Conservation (phyloP, 371 early-diverging fungal genomes). For the Blakeslea trispora region DNA sequence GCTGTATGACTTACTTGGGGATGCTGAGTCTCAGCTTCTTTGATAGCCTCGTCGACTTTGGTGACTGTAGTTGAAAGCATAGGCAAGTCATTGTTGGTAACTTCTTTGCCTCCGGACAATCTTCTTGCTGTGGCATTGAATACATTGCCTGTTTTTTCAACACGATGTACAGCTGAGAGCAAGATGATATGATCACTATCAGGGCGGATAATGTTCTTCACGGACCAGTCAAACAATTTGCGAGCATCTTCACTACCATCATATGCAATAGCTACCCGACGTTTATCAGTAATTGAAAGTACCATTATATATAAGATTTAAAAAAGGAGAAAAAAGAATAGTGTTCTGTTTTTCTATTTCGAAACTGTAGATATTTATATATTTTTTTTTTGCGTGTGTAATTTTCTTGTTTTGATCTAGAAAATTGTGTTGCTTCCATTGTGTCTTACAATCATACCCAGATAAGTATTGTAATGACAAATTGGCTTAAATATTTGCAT, state of each 20-base stretch:
- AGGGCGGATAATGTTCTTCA: constrained; percentile 46
- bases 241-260: constrained; percentile 53
- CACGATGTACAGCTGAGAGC: constrained; percentile 39
- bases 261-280: constrained; percentile 53
- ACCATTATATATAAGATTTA: constrained; percentile 22
- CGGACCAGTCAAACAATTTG: constrained; percentile 50
- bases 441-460: too few species aligned
- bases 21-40: constrained; percentile 22
- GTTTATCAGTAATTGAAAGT: constrained; percentile 48
- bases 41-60: constrained; percentile 33
- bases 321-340: neutral
- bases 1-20: constrained; percentile 32
- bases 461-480: too few species aligned
- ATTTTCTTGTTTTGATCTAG: too few species aligned
- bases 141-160: constrained; percentile 9
- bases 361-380: too few species aligned
- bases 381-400: too few species aligned
- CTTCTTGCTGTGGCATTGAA: neutral
- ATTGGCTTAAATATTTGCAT: too few species aligned
- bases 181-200: constrained; percentile 49
- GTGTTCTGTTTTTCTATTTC: too few species aligned
- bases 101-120: neutral
- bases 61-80: constrained; percentile 42
- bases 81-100: constrained; percentile 22
- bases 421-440: too few species aligned